Evolutionary conservation across 352 stramenopile species (phyloP).

Genomic region (Phytophthora hybrid): DNA sequence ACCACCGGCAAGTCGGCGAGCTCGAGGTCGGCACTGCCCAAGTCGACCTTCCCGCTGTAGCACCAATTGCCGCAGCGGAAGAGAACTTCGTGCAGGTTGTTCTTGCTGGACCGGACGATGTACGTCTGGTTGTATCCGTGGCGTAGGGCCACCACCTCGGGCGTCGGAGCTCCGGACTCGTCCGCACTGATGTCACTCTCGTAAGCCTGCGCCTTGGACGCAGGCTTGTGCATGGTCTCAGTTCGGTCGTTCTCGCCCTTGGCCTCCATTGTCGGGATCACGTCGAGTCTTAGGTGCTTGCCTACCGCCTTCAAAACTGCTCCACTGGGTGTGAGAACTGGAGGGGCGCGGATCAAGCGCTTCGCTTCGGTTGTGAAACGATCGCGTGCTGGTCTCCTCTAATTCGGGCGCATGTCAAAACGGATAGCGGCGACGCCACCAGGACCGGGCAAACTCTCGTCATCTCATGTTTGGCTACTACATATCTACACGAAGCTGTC

Average conservation of each 20-base stretch:
- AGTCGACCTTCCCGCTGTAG: constrained; percentile 92
- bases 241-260: constrained; percentile 48
- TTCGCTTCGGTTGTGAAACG: constrained; percentile 48
- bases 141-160: constrained; percentile 78
- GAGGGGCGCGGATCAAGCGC: constrained; percentile 11
- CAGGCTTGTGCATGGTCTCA: constrained; percentile 31
- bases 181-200: constrained; percentile 47
- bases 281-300: constrained; percentile 20
- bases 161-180: constrained; percentile 56
- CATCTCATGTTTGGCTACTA: constrained; percentile 3
- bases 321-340: constrained; percentile 7
- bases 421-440: constrained; percentile 8
- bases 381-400: constrained; percentile 10
- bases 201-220: constrained; percentile 35
- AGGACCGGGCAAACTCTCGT: constrained; percentile 13
- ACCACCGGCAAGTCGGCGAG: constrained; percentile 90
- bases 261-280: constrained; percentile 59
- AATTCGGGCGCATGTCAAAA: constrained; percentile 25
- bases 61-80: constrained; percentile 97
- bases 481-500: constrained; percentile 30
- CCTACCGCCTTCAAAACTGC: constrained; percentile 29
- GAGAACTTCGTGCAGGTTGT: constrained; percentile 88
- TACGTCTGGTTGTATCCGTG: constrained; percentile 95
- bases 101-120: constrained; percentile 80
- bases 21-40: constrained; percentile 80